Evolutionary conservation across 768 basidiomycete genomes (phyloP).

Genomic region (Russula griseocarnosa): DNA sequence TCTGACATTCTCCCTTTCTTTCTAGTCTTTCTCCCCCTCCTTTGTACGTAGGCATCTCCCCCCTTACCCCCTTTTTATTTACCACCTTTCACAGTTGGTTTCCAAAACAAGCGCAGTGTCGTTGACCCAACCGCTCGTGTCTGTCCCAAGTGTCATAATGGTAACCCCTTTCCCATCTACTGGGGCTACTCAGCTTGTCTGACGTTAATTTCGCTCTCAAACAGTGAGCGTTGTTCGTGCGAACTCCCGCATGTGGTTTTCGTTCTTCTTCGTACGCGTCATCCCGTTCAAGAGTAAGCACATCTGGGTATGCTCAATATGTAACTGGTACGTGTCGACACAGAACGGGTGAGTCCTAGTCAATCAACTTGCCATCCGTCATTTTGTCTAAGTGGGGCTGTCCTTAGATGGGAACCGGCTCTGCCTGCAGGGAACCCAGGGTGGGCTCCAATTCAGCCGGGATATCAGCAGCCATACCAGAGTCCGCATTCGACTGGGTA

Average conservation of each 20-base stretch:
- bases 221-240: conserved; percentile 58
- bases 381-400: background rate
- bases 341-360: conserved; percentile 45
- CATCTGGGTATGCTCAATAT: conserved; percentile 70
- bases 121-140: conserved; percentile 51
- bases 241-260: conserved; percentile 69
- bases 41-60: conserved; percentile 32
- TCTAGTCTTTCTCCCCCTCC: conserved; percentile 38
- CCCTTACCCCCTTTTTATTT: conserved; percentile 2
- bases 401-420: conserved; percentile 31
- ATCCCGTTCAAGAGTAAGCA: conserved; percentile 58
- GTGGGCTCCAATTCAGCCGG: conserved; percentile 24
- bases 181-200: conserved; percentile 9
- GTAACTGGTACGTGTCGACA: conserved; percentile 56
- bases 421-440: conserved; percentile 20
- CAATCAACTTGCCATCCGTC: background rate
- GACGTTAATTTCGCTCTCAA: background rate
- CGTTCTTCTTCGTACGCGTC: conserved; percentile 69
- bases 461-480: conserved; percentile 38
- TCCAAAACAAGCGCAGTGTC: conserved; percentile 55
- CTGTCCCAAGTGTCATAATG: conserved; percentile 72
- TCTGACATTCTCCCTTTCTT: background rate
- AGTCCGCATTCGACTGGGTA: conserved; percentile 39
- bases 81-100: conserved; percentile 51
- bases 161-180: conserved; percentile 37